Evolutionary conservation across 2,329 filamentous ascomycete species (phyloP), one percentile per base, ranked within the genome.

Genomic region (Fusarium avenaceum): DNA sequence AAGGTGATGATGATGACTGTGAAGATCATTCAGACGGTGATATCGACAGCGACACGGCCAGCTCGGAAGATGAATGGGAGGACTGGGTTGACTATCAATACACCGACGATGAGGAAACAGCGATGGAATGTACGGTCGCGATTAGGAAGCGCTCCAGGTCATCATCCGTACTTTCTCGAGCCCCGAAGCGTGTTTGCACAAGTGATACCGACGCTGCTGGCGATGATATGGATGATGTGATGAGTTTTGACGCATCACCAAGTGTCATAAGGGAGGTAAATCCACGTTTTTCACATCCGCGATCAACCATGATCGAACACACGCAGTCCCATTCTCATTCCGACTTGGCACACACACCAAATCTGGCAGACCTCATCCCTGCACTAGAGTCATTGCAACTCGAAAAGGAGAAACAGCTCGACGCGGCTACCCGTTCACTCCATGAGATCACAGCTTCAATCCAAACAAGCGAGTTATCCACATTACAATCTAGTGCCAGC

Each of bases 391-490:
- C n/a, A 2, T n/a, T 63, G 3, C 43, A 44, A 2, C 7, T 14
- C 7, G 43, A 35, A 3, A 57, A 57, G 15, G 26, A 38, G 3
- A 63, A 57, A 4, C 38, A 63, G 8, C n/a, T 63, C 3, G 30
- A 48, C 2, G 4, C 0, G 1, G n/a, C 48, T 11, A 48, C 38
- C 2, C 19, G 19, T 17, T 63, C 49, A 1, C 57, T 63, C 4
- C 20, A 33, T 9, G 20, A 63, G 2, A 17, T 56, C 0, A 28
- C 33, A 20, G n/a, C 26, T 22, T 63, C 49, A 17, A 35, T 63
- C 6, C 43, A 57, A 45, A 38, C 32, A 19, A 57, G 1, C 0
- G 59, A 63, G 13, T 38, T 8, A 1, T 38, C 35, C 9, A 4
- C 43, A 0, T 9, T 20, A 0, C 49, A 63, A 4, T 7, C 15